Percentiles rank a stretch among this genome's conserved stretches.
Conservation (phyloP, 2,329 filamentous ascomycete species). For the Cercospora janseana region DNA sequence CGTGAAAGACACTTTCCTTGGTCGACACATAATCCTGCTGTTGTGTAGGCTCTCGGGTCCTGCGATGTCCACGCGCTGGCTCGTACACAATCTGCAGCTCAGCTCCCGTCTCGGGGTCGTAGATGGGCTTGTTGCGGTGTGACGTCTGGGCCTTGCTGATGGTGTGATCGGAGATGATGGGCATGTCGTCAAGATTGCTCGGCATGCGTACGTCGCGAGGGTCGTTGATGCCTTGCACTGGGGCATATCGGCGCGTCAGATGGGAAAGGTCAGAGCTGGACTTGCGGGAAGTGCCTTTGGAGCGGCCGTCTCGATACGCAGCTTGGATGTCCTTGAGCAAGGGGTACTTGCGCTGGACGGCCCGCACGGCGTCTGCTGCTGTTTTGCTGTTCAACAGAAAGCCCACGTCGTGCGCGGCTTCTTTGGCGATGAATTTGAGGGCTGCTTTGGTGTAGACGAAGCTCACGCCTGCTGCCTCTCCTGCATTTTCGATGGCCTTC, state of each 20-base stretch:
- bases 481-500: constrained; percentile 5
- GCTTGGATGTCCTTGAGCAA: constrained; percentile 20
- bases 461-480: constrained; percentile 19
- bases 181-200: constrained; percentile 10
- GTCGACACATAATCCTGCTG: background rate
- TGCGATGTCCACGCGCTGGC: background rate
- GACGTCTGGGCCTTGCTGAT: background rate
- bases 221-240: background rate
- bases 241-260: background rate
- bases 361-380: constrained; percentile 10
- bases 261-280: background rate
- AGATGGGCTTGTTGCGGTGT: background rate
- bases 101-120: constrained; percentile 9
- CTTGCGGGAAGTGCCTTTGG: background rate
- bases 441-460: constrained; percentile 13
- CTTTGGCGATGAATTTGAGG: constrained; percentile 7
- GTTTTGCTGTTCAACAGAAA: constrained; percentile 16
- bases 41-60: background rate
- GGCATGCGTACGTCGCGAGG: constrained; percentile 3
- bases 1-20: background rate
- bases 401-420: constrained; percentile 19
- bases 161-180: constrained; percentile 6
- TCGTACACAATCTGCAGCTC: constrained; percentile 11
- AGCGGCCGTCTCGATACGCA: constrained; percentile 15
- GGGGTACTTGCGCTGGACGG: constrained; percentile 18